phyloP scores from a whole-genome alignment of 2,329 filamentous ascomycete species.

The Microcyclospora tardicrescens region DNA sequence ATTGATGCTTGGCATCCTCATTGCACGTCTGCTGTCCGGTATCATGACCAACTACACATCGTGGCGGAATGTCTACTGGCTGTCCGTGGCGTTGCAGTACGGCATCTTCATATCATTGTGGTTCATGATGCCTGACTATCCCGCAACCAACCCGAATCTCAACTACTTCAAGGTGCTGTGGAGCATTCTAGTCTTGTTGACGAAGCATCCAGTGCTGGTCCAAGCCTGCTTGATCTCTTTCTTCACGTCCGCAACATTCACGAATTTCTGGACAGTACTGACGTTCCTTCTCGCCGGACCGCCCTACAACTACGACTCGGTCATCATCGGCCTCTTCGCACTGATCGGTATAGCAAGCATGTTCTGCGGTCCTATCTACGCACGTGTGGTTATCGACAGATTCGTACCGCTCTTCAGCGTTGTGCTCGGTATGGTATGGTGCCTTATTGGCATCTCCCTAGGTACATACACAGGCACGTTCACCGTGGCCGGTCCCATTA shows the following conservation, averaged over 20 bases:
- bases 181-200: constrained; percentile 51
- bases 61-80: constrained; percentile 72
- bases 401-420: constrained; percentile 57
- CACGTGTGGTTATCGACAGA: constrained; percentile 54
- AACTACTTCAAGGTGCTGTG: constrained; percentile 54
- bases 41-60: constrained; percentile 59
- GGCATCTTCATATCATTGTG: constrained; percentile 53
- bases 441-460: constrained; percentile 49
- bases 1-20: constrained; percentile 59
- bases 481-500: constrained; percentile 56
- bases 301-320: constrained; percentile 54
- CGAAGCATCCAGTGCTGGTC: constrained; percentile 53
- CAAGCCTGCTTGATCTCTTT: constrained; percentile 58
- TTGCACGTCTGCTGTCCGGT: constrained; percentile 63
- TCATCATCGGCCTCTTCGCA: constrained; percentile 65
- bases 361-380: constrained; percentile 54
- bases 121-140: constrained; percentile 70
- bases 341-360: constrained; percentile 63
- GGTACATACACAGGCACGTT: constrained; percentile 56
- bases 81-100: constrained; percentile 59
- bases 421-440: constrained; percentile 46
- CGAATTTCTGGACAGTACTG: constrained; percentile 59
- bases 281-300: constrained; percentile 62
- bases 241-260: constrained; percentile 49
- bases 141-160: constrained; percentile 53